Conservation (phyloP, 176 grass and related monocot species). For the Oryza longistaminata region DNA sequence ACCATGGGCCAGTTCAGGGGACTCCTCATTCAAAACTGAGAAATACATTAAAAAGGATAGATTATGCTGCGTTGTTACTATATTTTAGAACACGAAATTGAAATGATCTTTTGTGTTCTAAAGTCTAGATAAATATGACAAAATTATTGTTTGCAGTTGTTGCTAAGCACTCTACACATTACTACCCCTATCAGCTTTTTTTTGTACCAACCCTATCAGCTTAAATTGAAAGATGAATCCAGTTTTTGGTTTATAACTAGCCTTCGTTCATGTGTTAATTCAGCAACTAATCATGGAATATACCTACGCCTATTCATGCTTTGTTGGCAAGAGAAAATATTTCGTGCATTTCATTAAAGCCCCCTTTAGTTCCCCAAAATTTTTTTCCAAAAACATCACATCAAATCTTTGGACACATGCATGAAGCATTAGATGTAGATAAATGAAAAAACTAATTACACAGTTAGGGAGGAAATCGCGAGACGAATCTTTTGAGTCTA, state of each 20-base stretch:
- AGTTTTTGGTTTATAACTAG: background rate
- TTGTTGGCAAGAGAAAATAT: background rate
- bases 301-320: background rate
- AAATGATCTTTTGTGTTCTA: background rate
- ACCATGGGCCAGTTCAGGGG: background rate
- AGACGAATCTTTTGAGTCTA: too few species aligned
- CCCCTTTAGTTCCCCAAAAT: too few species aligned
- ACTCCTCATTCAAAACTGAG: background rate
- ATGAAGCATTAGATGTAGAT: too few species aligned
- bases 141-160: background rate
- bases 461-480: too few species aligned
- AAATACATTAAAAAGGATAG: background rate
- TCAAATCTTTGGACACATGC: too few species aligned
- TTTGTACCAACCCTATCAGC: background rate
- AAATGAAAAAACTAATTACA: too few species aligned
- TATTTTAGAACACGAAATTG: background rate
- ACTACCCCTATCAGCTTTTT: background rate
- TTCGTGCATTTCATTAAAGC: background rate
- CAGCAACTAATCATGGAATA: constrained; percentile 7
- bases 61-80: background rate
- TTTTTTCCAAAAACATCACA: too few species aligned
- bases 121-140: background rate
- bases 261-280: background rate
- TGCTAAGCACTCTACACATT: background rate
- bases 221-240: background rate